phyloP scores from a whole-genome alignment of 192 early-diverging fungal genomes.

The Coemansia sp. region DNA sequence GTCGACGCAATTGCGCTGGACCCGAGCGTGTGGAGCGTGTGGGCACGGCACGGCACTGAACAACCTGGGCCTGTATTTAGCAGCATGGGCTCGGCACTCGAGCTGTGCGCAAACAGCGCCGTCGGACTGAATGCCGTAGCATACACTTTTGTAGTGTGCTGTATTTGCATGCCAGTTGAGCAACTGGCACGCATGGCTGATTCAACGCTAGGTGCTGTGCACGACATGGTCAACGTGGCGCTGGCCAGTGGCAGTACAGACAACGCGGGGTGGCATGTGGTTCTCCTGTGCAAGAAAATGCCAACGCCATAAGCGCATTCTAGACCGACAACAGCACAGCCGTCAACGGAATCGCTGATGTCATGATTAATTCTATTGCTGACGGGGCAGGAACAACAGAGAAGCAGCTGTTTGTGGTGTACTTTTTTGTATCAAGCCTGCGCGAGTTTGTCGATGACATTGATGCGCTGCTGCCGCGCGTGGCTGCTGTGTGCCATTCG shows the following conservation, averaged over 20 bases:
- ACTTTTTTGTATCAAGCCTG: conserved; percentile 78
- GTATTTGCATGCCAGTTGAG: conserved; percentile 37
- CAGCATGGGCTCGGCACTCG: conserved; percentile 68
- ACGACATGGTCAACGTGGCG: conserved; percentile 30
- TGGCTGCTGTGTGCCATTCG: conserved; percentile 20
- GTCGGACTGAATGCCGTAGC: conserved; percentile 12
- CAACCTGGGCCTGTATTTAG: conserved; percentile 68
- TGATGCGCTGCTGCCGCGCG: conserved; percentile 36
- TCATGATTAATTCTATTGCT: background rate
- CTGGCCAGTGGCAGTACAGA: conserved; percentile 5
- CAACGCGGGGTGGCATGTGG: background rate
- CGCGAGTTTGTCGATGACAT: conserved; percentile 74
- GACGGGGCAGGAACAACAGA: conserved; percentile 21
- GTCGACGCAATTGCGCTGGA: conserved; percentile 61
- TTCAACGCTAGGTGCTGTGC: conserved; percentile 25
- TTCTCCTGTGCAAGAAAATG: conserved; percentile 14
- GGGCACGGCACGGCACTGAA: conserved; percentile 58
- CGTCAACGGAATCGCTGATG: conserved; percentile 13
- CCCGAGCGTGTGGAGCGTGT: conserved; percentile 52
- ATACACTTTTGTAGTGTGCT: conserved; percentile 31
- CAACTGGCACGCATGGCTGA: conserved; percentile 41
- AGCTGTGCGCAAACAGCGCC: conserved; percentile 41
- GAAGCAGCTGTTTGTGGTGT: conserved; percentile 76
- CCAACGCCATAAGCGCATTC: conserved; percentile 14
- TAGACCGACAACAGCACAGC: conserved; percentile 23